Evolutionary conservation across 192 early-diverging fungal species (phyloP), one percentile per base, ranked within the genome.

Genomic region (Coemansia reversa): DNA sequence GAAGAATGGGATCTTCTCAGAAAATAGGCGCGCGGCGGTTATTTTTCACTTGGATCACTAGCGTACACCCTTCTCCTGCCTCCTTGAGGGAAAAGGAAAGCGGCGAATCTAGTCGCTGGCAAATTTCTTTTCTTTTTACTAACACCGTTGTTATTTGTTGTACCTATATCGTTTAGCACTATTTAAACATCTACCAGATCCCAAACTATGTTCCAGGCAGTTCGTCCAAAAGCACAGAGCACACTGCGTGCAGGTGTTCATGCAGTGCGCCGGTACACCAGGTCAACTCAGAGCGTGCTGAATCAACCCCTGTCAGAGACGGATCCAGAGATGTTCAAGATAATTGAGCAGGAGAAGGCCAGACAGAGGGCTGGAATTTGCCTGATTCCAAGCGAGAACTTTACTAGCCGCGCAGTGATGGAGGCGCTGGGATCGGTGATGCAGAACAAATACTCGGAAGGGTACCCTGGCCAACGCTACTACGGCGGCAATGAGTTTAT

Each of bases 391-490:
- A 96, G 93, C 53, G 95, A 99, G 88, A 99, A 99, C 88, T 99
- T 96, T 75, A 99, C 97, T 16, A 96, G 94, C 49, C 87, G 88
- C 47, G 89, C 95, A 0, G 97, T 98, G 49, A 94, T 97, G 92
- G 88, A 94, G 45, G 93, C 93, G 11, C 86, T 99, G 52, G 97
- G 97, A 23, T 97, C 95, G 9, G 88, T 96, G 32, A 94, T 99
- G 90, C 95, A 98, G 81, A 99, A 99, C 90, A 99, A 99, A 84
- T 98, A 98, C 85, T 96, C 94, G 23, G 96, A 97, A 82, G 96
- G 95, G 32, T 97, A 98, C 85, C 93, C 93, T 8, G 90, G 91
- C 28, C 94, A 95, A 22, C 90, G 94, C 70, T 99, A 99, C 86
- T 99, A 99, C 81, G 97, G 97, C 62, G 97, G 97, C 66, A 99